Conservation (phyloP, 768 basidiomycete genomes). For the Suillus placidus region DNA sequence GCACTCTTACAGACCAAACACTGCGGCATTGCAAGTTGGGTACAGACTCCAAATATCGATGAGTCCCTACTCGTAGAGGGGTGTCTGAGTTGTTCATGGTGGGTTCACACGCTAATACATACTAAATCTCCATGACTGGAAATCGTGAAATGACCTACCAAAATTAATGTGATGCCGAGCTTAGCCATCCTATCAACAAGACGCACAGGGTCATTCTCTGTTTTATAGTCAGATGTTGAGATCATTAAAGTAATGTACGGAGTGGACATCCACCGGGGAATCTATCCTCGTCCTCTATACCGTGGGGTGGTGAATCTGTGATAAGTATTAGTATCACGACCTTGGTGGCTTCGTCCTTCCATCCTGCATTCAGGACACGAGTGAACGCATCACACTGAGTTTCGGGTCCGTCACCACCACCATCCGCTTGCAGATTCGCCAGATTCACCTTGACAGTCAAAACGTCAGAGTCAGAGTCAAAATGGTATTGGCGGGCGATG, state of each 20-base stretch:
- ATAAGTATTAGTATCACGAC: slow-evolving; percentile 59
- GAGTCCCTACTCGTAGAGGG: no score
- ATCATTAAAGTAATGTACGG: not conserved
- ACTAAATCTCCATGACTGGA: no score
- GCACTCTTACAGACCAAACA: no score
- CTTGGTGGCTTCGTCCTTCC: slow-evolving; percentile 52
- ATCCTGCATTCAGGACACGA: slow-evolving; percentile 49
- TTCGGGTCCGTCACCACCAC: slow-evolving; percentile 59
- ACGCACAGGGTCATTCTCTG: slow-evolving; percentile 34
- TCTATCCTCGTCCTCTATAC: slow-evolving; percentile 55
- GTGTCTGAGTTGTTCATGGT: no score
- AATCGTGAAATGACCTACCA: no score
- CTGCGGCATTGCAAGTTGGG: no score
- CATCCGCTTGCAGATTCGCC: slow-evolving; percentile 42
- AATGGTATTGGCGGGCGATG: slow-evolving; percentile 51
- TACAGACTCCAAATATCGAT: no score
- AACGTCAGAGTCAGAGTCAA: slow-evolving; percentile 56
- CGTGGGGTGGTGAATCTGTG: slow-evolving; percentile 63
- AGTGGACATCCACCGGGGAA: slow-evolving; percentile 21
- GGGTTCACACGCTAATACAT: no score
- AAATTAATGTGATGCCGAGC: no score
- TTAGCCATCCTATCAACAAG: slow-evolving; percentile 48
- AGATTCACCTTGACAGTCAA: slow-evolving; percentile 45
- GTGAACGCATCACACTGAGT: slow-evolving; percentile 58
- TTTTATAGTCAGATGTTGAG: not conserved